Conservation (phyloP, 257 asterid genomes). For the Sherardia arvensis region DNA sequence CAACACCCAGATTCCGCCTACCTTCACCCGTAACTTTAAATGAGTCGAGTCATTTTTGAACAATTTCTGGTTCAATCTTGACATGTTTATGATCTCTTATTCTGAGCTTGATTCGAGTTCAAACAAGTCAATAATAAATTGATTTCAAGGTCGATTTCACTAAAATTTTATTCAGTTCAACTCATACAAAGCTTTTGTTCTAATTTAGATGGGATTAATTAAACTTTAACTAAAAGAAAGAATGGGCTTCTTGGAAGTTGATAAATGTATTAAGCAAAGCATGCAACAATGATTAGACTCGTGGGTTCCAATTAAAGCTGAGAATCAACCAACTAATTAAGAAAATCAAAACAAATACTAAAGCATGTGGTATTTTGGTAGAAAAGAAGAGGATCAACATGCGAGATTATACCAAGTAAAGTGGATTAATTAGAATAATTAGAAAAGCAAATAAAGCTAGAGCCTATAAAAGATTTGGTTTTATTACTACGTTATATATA, state of each 20-base stretch:
- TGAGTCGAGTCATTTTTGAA: no score
- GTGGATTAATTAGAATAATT: background rate
- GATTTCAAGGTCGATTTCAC: no score
- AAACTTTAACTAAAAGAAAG: background rate
- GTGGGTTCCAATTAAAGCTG: slow-evolving; percentile 11
- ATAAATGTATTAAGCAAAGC: background rate
- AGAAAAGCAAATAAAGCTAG: background rate
- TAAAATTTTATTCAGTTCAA: no score
- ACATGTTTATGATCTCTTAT: no score
- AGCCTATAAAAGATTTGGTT: slow-evolving; percentile 1
- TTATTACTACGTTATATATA: slow-evolving; percentile 2
- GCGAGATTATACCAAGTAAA: background rate
- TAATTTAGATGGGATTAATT: no score
- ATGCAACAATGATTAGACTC: slow-evolving; percentile 10
- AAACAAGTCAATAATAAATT: no score
- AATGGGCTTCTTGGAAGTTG: slow-evolving; percentile 6
- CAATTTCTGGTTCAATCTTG: no score
- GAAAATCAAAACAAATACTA: slow-evolving; percentile 7
- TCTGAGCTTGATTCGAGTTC: no score
- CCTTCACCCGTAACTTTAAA: no score
- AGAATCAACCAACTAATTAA: background rate
- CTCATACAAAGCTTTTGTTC: no score
- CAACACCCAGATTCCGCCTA: no score
- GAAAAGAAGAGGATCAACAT: slow-evolving; percentile 1
- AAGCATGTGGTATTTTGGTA: slow-evolving; percentile 2